Evolutionary conservation across 2,329 filamentous ascomycete species (phyloP).

Genomic region (Ophiostoma himal-ulmi): DNA sequence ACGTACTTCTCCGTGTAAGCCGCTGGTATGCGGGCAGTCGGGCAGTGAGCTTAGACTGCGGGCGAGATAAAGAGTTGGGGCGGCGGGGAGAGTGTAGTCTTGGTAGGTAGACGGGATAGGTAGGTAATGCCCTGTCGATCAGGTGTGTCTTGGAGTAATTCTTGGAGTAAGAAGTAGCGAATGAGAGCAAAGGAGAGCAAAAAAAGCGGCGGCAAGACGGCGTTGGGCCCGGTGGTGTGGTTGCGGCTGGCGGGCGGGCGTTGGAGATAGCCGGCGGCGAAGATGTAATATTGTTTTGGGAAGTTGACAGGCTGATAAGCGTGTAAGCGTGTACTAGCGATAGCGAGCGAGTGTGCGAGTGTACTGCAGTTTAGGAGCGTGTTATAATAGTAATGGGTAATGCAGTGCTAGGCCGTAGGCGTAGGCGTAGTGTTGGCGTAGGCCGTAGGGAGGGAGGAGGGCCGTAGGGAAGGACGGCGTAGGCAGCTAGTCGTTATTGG

Average conservation of each 20-base stretch:
- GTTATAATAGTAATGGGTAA: conserved; percentile 2
- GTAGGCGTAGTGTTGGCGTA: background rate
- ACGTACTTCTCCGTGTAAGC: background rate
- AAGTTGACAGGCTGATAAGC: conserved; percentile 7
- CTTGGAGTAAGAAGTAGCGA: background rate
- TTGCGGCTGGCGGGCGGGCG: conserved; percentile 10
- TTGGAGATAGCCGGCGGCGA: conserved; percentile 13
- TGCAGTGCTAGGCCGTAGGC: background rate
- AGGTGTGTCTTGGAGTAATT: background rate
- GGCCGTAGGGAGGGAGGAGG: background rate
- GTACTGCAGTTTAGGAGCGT: background rate
- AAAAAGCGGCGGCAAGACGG: background rate
- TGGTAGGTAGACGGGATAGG: conserved; percentile 17
- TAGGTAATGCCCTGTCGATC: conserved; percentile 19
- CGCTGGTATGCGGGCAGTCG: background rate
- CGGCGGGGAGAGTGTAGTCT: conserved; percentile 1
- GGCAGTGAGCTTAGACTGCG: background rate
- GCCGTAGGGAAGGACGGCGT: conserved; percentile 4
- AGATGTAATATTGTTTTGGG: background rate
- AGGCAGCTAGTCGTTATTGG: conserved; percentile 8
- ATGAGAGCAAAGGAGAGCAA: background rate
- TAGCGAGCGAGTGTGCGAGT: background rate
- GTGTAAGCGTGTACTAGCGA: background rate
- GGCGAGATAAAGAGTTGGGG: conserved; percentile 17
- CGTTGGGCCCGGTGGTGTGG: conserved; percentile 10